Evolutionary conservation across 2,329 filamentous ascomycete genomes (phyloP), one percentile per base, ranked within the genome.

Genomic region (Calonectria montana): DNA sequence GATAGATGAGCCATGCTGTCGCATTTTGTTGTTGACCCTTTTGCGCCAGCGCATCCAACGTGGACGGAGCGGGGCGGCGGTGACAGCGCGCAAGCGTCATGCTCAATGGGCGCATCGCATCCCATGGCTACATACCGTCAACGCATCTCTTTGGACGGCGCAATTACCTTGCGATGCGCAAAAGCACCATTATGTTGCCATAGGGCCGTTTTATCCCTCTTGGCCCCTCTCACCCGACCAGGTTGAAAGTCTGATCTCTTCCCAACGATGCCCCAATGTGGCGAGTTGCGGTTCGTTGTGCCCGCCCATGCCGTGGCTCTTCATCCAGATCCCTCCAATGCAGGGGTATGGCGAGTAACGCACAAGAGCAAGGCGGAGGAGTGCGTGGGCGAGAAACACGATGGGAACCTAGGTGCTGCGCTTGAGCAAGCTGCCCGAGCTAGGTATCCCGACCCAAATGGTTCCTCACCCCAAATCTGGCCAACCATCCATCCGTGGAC

Each of bases 31-130:
- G 75, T 78, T 76, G 75, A 77, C 76, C 73, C 67, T 70, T 74
- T 76, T 79, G 77, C 64, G 73, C 71, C 73, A 75, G 73, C 77
- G 76, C 77, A 79, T 79, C 69, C 73, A 71, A 78, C 77, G 72
- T 79, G 77, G 77, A 74, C 76, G 72, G 70, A 73, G 76, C 76
- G 77, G 77, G 72, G 69, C 64, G 74, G 76, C 77, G 77, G 77
- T 79, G 77, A 79, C 77, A 79, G 71, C 77, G 75, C 76, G 70
- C 75, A 79, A 79, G 77, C 77, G 77, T 78, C 77, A 79, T 79
- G 77, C 76, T 79, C 72, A 69, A 75, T 78, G 76, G 75, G 75
- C 77, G 73, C 75, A 78, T 79, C 77, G 73, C 75, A 78, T 73
- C 65, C 68, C 67, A 73, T 70, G 73, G 73, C 75, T 71, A 75